phyloP scores from a whole-genome alignment of 768 basidiomycete species.

The Rhodocollybia butyracea region DNA sequence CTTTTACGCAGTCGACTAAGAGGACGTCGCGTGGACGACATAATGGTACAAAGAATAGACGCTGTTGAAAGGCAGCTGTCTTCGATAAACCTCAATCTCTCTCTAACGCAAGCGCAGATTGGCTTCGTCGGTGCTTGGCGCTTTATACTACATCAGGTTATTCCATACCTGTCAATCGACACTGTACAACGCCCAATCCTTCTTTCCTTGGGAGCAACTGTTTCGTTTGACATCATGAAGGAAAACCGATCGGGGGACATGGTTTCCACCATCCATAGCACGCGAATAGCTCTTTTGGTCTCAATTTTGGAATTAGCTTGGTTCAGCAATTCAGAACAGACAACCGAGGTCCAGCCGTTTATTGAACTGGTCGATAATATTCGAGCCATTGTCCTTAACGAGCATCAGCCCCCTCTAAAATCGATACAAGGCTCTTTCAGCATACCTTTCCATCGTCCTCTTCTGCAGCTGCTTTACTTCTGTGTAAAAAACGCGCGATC shows the following conservation, averaged over 20 bases:
- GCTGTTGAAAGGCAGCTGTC: constrained; percentile 56
- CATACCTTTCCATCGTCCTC: constrained; percentile 72
- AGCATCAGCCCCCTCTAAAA: constrained; percentile 66
- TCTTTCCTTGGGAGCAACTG: constrained; percentile 53
- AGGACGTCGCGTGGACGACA: constrained; percentile 39
- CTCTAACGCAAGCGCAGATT: constrained; percentile 76
- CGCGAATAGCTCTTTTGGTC: constrained; percentile 70
- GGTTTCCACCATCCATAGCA: constrained; percentile 78
- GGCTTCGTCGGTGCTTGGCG: constrained; percentile 78
- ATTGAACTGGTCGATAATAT: constrained; percentile 59
- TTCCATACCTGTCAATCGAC: constrained; percentile 64
- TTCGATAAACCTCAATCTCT: constrained; percentile 85
- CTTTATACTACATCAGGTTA: constrained; percentile 58
- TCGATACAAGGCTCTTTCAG: constrained; percentile 68
- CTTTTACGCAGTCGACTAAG: constrained; percentile 61
- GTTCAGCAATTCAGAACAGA: constrained; percentile 59
- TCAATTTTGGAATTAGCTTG: constrained; percentile 78
- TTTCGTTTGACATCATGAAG: constrained; percentile 62
- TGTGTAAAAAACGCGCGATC: constrained; percentile 61
- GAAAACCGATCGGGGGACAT: constrained; percentile 79
- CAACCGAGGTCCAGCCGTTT: constrained; percentile 55
- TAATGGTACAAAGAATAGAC: constrained; percentile 42
- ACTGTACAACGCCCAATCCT: constrained; percentile 50
- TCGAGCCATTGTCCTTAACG: constrained; percentile 65
- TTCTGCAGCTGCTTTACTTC: constrained; percentile 81